Base-by-base conservation (phyloP, 768 basidiomycete species). In the Mycena haematopus region DNA sequence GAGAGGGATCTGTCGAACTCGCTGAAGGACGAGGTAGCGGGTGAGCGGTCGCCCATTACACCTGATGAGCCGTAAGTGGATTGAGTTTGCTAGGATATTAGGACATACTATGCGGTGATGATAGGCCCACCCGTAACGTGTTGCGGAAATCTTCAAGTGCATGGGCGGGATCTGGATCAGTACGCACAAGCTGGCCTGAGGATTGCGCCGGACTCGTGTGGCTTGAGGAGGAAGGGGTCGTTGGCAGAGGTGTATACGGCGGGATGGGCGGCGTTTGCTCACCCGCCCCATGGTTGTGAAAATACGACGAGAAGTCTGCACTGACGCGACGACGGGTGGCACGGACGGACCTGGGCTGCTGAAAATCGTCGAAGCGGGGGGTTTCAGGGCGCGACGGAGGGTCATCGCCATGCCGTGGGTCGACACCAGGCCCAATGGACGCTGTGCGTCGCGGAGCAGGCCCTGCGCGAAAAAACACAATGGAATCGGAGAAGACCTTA, bases 401-500 rank as follows among this genome's bases (percentile, higher is more conserved):
- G 65, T 73, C 73, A 42, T 72, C 70, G 59, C 73, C 72, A 36
- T 78, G 71, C 63, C 72, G 75, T 36, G 78, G 78, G 46, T 79
- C 75, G 40, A 79, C 70, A 21, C 82, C 82, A 4, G 82, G 79
- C 15, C 86, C 80, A 78, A 86, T 69, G 72, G 85, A 77, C 56
- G 77, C 68, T 64, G 78, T 70, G 51, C 78, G 67, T 29, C 82
- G 75, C 22, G 75, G 67, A 10, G 75, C 61, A 45, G 78, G 75
- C 1, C 81, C 79, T 0, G 91, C 91, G 52, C 82, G 82, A 74
- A 95, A 97, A 73, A 91, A 89, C 6, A 86, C 83, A 33, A 85
- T 85, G 0, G 86, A 85, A 15, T 89, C 84, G 38, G 87, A 87
- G 69, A 92, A 88, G 31, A 95, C 79, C 33, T 80, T 79, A 71